Base-by-base conservation (phyloP, 2,329 filamentous ascomycete genomes). In the Stenocarpella maydis region DNA sequence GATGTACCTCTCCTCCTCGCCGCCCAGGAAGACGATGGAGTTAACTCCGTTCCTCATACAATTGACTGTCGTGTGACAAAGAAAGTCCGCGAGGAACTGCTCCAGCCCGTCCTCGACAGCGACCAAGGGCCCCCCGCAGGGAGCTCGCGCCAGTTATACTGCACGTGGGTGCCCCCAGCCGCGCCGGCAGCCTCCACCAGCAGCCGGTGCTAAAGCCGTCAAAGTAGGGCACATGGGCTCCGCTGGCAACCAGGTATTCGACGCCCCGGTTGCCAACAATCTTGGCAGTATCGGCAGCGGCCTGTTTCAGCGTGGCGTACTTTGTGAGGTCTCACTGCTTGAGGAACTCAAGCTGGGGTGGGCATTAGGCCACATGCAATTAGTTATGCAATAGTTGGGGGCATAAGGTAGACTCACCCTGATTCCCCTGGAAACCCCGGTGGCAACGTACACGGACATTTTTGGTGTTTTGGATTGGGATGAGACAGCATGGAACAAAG, bases 91-190 rank as follows among this genome's bases (percentile, higher is more conserved):
- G 15, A 55, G 43, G 28, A 58, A 39, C 6, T 47, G n/a, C 31
- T 67, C 64, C 1, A n/a, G 52, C 26, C 39, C 49, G 26, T 21
- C 64, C n/a, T 67, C 64, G 37, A 67, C 34, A 4, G 26, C n/a
- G 64, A 31, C 64, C 64, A 67, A 28, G 28, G n/a, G 52, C 64
- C 58, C 15, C 64, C 64, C 2, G 21, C 5, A 5, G 64, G 24
- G 6, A 67, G n/a, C 28, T 67, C 64, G 24, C 64, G 64, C 52
- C 64, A 67, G 58, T 61, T 61, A 28, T 24, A 49, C 31, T 31
- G 21, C 31, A 67, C 28, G 52, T 67, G 52, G 41, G 47, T 21
- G 1, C 47, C 41, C 26, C 8, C 0, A 1, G 64, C 64, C 9
- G 41, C 17, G 5, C 19, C 26, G 3, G 43, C 28, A 0, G 41